These are phyloP conservation scores for Dipteronia dyeriana DNA, from an alignment of 345 rosid genomes.

Conservation along the genomic window DNA sequence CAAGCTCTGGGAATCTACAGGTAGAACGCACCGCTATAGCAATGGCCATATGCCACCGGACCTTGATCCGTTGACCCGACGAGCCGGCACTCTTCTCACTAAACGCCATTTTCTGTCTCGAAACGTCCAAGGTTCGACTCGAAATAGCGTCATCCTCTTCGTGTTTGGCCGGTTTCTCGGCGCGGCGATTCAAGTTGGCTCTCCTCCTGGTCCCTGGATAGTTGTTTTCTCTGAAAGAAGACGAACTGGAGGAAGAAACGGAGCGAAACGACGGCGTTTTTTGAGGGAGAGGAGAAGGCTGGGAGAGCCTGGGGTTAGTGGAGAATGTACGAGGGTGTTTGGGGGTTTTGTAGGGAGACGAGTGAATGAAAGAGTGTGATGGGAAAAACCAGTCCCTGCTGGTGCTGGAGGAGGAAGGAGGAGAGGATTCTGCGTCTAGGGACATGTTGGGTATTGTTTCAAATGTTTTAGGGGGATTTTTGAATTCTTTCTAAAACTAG, in stretches of 20 bases:
- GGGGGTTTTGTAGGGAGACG: conserved; percentile 20
- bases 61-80: conserved; percentile 26
- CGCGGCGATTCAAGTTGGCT: conserved; percentile 25
- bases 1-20: background rate
- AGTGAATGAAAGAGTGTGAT: conserved; percentile 52
- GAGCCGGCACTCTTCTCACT: background rate
- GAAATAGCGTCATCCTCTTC: conserved; percentile 19
- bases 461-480: background rate
- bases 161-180: conserved; percentile 16
- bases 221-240: conserved; percentile 24
- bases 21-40: conserved; percentile 38
- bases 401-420: conserved; percentile 35
- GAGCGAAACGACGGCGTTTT: conserved; percentile 27
- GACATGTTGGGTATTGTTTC: conserved; percentile 34
- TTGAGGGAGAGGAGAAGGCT: conserved; percentile 15
- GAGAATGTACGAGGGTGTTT: conserved; percentile 47
- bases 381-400: conserved; percentile 73
- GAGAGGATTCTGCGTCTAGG: conserved; percentile 29
- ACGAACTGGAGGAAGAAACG: conserved; percentile 21
- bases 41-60: conserved; percentile 51
- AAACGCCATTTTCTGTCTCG: conserved; percentile 14
- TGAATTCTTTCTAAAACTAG: background rate
- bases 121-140: conserved; percentile 16
- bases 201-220: conserved; percentile 39
- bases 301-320: conserved; percentile 33